Evolutionary conservation across 1,139 yeast species (phyloP), one percentile per base, ranked within the genome.

Genomic region (Debaryomyces psychrophilus): DNA sequence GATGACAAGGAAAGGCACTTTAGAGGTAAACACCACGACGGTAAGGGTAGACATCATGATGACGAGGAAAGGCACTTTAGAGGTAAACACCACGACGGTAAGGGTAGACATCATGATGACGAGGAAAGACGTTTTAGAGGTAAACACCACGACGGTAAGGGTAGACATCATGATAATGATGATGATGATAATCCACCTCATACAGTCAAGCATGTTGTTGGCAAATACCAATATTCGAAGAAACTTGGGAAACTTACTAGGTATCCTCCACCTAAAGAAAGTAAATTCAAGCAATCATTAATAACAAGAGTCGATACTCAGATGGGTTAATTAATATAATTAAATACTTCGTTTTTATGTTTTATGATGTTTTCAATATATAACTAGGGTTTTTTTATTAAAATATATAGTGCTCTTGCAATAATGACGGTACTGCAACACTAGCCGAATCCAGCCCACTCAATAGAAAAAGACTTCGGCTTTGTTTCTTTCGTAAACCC

Each of bases 361-460:
- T 26, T 35, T 41, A 20, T 11, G 15, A 15, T 26, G 22, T 41
- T 36, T 26, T 23, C 23, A 22, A 31, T 22, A 31, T 40, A 31
- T 22, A 22, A 17, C 26, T 37, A 25, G 26, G 17, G n/a, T 9
- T 37, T 15, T 23, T 26, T 23, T 9, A 26, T 26, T 31, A 31
- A 31, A 15, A 41, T 12, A 12, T 18, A 25, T 18, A 9, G 11
- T 35, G 17, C 8, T 20, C 6, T 12, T 15, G n/a, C 25, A 33
- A 5, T 2, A 11, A 5, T 6, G n/a, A 8, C 12, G 12, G 3
- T 2, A 14, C 14, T 31, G 2, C 9, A 22, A 14, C 7, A 11
- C 53, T 59, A 84, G 47, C 90, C 90, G 65, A 87, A 87, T 0
- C 93, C 93, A 0, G 93, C 85, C 95, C 95, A 87, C 62, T 86